These are phyloP conservation scores for Pseudonectria foliicola DNA, from an alignment of 2,329 filamentous ascomycete species.

Conservation along the genomic window DNA sequence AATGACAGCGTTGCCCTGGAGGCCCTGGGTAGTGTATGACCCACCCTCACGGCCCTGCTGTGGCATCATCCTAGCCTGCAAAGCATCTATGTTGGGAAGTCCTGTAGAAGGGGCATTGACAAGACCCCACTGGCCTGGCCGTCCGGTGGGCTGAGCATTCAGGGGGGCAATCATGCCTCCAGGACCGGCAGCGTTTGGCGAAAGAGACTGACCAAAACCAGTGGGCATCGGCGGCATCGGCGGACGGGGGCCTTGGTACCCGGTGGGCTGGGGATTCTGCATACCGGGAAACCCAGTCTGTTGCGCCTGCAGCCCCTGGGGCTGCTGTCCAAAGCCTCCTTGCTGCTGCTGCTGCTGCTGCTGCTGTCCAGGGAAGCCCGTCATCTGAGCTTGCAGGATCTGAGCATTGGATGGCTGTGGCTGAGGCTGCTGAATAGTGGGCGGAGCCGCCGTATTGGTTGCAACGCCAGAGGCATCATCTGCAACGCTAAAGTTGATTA, in stretches of 20 bases:
- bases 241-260: conserved; percentile 78
- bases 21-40: conserved; percentile 73
- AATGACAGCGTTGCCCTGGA: conserved; percentile 90
- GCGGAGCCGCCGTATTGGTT: conserved; percentile 41
- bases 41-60: conserved; percentile 84
- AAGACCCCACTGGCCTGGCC: conserved; percentile 94
- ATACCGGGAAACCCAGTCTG: conserved; percentile 63
- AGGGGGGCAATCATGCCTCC: conserved; percentile 64
- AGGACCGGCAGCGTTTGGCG: conserved; percentile 35
- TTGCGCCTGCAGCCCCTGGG: conserved; percentile 56
- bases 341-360: conserved; percentile 23
- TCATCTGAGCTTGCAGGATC: conserved; percentile 59
- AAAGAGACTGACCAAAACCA: conserved; percentile 48
- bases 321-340: conserved; percentile 50
- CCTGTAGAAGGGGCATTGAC: conserved; percentile 89
- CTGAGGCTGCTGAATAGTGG: conserved; percentile 60
- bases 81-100: conserved; percentile 84
- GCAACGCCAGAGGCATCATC: conserved; percentile 61
- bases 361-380: conserved; percentile 54
- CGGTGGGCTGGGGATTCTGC: conserved; percentile 64
- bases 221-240: conserved; percentile 77
- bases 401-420: conserved; percentile 67
- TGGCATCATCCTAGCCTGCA: conserved; percentile 95
- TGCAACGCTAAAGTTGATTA: conserved; percentile 88
- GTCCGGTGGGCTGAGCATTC: conserved; percentile 89